Evolutionary conservation across 2,329 filamentous ascomycete species (phyloP).

Genomic region (Macrophomina phaseolina): DNA sequence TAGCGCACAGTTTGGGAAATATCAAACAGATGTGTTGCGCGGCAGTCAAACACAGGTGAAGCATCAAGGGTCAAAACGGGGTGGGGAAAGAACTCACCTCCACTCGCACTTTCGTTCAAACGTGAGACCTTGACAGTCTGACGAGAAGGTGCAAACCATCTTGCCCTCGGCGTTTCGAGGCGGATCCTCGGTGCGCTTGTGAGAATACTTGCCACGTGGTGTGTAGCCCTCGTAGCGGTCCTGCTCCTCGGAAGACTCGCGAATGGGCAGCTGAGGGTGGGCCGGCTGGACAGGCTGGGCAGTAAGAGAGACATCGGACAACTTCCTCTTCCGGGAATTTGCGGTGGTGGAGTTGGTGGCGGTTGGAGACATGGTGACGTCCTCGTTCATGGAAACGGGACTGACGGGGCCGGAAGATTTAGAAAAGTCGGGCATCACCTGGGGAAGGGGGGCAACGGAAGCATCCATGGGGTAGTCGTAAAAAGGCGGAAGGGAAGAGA

Average conservation of each 20-base stretch:
- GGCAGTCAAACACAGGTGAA: constrained; percentile 16
- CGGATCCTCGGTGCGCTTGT: constrained; percentile 55
- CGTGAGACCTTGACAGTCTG: constrained; percentile 70
- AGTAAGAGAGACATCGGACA: constrained; percentile 21
- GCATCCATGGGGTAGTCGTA: constrained; percentile 14
- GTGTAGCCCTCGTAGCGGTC: constrained; percentile 28
- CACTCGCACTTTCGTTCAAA: constrained; percentile 91
- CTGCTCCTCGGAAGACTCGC: constrained; percentile 23
- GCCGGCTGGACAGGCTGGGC: constrained; percentile 12
- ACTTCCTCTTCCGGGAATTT: constrained; percentile 26
- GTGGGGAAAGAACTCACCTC: constrained; percentile 69
- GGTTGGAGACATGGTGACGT: constrained; percentile 17
- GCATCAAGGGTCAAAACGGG: neutral
- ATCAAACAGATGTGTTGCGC: constrained; percentile 20
- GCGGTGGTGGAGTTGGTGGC: constrained; percentile 3
- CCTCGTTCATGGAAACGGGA: constrained; percentile 21
- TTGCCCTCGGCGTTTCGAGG: constrained; percentile 73
- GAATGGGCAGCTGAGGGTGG: neutral
- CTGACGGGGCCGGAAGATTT: constrained; percentile 19
- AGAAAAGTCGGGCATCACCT: constrained; percentile 22
- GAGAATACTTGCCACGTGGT: constrained; percentile 44
- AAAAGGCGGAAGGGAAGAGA: neutral
- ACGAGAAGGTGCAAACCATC: constrained; percentile 72
- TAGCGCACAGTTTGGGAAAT: constrained; percentile 30
- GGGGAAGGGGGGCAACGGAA: constrained; percentile 1